phyloP scores from a whole-genome alignment of 257 asterid genomes.

The Penstemon eatonii region DNA sequence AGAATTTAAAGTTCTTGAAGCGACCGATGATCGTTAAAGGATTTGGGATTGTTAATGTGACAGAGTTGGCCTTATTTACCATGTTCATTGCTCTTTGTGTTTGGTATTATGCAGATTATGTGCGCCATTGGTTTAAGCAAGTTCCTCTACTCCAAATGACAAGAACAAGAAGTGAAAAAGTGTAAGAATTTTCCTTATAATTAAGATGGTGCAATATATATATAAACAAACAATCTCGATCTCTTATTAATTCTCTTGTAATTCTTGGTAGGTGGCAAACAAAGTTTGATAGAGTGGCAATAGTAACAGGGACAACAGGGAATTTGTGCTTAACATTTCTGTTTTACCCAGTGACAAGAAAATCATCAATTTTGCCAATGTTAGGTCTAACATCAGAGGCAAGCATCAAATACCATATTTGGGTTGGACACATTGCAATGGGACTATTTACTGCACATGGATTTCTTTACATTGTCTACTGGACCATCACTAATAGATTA shows the following conservation, averaged over 20 bases:
- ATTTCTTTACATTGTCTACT: conserved; percentile 54
- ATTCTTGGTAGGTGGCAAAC: conserved; percentile 74
- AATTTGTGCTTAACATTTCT: conserved; percentile 77
- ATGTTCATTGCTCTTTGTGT: conserved; percentile 71
- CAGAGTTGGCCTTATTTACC: conserved; percentile 58
- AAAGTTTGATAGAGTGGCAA: conserved; percentile 74
- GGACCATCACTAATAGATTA: conserved; percentile 71
- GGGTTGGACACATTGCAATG: conserved; percentile 87
- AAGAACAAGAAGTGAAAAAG: conserved; percentile 54
- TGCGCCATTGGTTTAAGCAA: conserved; percentile 66
- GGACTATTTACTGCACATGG: conserved; percentile 76
- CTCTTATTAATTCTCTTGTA: background rate
- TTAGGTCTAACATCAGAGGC: conserved; percentile 81
- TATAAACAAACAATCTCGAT: too few relatives aligned
- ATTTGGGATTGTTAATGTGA: conserved; percentile 70
- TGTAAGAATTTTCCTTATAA: conserved; percentile 43
- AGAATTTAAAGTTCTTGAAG: conserved; percentile 45
- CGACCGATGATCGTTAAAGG: conserved; percentile 69
- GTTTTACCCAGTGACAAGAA: conserved; percentile 83
- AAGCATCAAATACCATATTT: conserved; percentile 77
- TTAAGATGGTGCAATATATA: too few relatives aligned
- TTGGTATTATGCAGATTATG: conserved; percentile 75
- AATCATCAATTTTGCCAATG: conserved; percentile 80
- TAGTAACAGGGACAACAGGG: conserved; percentile 79
- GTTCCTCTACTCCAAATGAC: conserved; percentile 40